A percentile compares a stretch with the other conserved stretches of the same genome.
phyloP scores from a whole-genome alignment of 352 stramenopile species.

The Globisporangium echinulatum region DNA sequence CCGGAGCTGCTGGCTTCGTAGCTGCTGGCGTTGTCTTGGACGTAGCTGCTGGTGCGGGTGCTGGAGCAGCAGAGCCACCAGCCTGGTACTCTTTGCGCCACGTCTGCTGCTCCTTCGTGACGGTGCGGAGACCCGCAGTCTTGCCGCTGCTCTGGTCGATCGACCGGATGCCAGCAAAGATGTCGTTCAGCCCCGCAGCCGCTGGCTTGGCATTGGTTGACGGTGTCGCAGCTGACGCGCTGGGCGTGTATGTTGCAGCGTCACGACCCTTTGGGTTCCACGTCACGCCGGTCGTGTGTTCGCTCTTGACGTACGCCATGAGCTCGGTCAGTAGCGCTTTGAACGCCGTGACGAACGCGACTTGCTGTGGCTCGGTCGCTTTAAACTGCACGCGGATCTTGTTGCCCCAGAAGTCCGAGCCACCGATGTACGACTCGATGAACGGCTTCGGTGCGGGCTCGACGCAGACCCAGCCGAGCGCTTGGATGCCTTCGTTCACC shows the following conservation, averaged over 20 bases:
- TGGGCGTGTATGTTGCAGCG: slow-evolving; percentile 32
- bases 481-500: slow-evolving; percentile 83
- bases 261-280: slow-evolving; percentile 90
- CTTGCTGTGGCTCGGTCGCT: slow-evolving; percentile 85
- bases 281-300: slow-evolving; percentile 92
- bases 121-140: slow-evolving; percentile 92
- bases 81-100: slow-evolving; percentile 94
- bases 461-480: slow-evolving; percentile 75
- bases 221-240: slow-evolving; percentile 22
- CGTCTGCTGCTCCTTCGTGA: slow-evolving; percentile 97
- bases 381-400: slow-evolving; percentile 97
- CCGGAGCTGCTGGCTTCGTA: slow-evolving; percentile 16
- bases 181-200: slow-evolving; percentile 52
- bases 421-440: slow-evolving; percentile 93
- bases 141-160: slow-evolving; percentile 89
- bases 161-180: slow-evolving; percentile 87
- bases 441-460: slow-evolving; percentile 89
- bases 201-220: slow-evolving; percentile 23
- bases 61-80: slow-evolving; percentile 17
- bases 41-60: not conserved
- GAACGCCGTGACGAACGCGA: slow-evolving; percentile 92
- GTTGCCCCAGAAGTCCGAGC: slow-evolving; percentile 96
- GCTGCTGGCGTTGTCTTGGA: slow-evolving; percentile 10
- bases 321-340: slow-evolving; percentile 91
- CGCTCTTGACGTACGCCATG: slow-evolving; percentile 91